Evolutionary conservation across 257 asterid genomes (phyloP), one percentile per base, ranked within the genome.

Genomic region (Nicotiana tabacum): DNA sequence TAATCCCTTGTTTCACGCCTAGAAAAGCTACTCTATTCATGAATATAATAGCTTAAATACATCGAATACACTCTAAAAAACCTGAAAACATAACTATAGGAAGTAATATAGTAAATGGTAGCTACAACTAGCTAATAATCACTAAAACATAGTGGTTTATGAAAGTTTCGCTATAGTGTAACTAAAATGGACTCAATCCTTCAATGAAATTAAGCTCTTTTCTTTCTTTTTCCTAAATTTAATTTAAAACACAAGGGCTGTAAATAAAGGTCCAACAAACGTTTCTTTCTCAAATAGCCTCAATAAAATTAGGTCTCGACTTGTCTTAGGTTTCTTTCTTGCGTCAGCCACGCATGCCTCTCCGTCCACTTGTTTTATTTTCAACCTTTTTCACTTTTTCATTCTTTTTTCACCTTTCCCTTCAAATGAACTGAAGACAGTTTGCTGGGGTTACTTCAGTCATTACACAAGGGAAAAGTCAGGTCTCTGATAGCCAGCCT

Each of bases 401-500:
- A 0, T 10, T 21, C 18, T 48, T 21, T 27, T 24, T 74, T 27
- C 15, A 24, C 80, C 43, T 74, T 74, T 74, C 4, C n/a, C 21
- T n/a, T 60, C 32, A 21, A 61, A 61, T 9, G 6, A 62, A 24
- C 8, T 43, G 60, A 70, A 70, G 37, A 12, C 55, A 46, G 35
- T 72, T 11, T 43, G 39, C 13, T 70, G 61, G 79, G 79, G 61
- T 46, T 12, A 72, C 24, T 72, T 46, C 35, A 46, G 79, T 72
- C 79, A 46, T 72, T 72, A 74, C 62, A 48, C 27, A 74, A 48
- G 15, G 9, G 62, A 37, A 48, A 27, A 74, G 62, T 13, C 78
- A 43, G 60, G 35, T 11, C 35, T 43, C 78, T 21, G 3, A 72
- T 72, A 12, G 37, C 89, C 93, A 89, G 89, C 81, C 92, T 90